Conservation (phyloP, 2,329 filamentous ascomycete species). For the Fusarium dimerum region DNA sequence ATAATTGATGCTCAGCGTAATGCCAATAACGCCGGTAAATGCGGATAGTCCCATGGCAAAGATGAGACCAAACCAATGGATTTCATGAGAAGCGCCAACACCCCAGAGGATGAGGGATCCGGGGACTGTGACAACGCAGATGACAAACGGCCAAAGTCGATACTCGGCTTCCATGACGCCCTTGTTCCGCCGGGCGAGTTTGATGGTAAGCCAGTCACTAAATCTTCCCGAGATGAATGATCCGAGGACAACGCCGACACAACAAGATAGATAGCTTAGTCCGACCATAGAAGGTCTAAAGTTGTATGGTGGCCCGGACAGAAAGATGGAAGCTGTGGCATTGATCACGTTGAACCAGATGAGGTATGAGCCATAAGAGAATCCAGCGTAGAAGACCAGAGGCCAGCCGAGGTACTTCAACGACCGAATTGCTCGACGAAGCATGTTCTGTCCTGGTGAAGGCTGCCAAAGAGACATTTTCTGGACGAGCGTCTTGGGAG, state of each 20-base stretch:
- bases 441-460: slow-evolving; percentile 33
- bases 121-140: slow-evolving; percentile 33
- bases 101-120: slow-evolving; percentile 35
- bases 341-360: slow-evolving; percentile 47
- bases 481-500: slow-evolving; percentile 41
- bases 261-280: slow-evolving; percentile 39
- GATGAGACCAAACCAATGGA: slow-evolving; percentile 45
- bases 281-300: slow-evolving; percentile 42
- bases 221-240: slow-evolving; percentile 34
- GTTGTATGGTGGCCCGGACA: slow-evolving; percentile 39
- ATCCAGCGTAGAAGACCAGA: slow-evolving; percentile 44
- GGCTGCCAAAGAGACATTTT: slow-evolving; percentile 45
- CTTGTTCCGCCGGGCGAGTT: slow-evolving; percentile 40
- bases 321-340: slow-evolving; percentile 43
- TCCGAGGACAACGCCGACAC: slow-evolving; percentile 36
- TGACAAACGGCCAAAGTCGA: slow-evolving; percentile 41
- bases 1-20: slow-evolving; percentile 41
- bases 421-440: slow-evolving; percentile 38
- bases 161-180: slow-evolving; percentile 45
- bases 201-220: slow-evolving; percentile 41
- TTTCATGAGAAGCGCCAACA: slow-evolving; percentile 36
- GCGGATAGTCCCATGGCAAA: slow-evolving; percentile 41
- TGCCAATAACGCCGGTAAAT: slow-evolving; percentile 36
- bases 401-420: slow-evolving; percentile 42
- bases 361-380: slow-evolving; percentile 44